A percentile compares a stretch with the other conserved stretches of the same genome.
Evolutionary conservation across 345 rosid genomes (phyloP).

Genomic region (Raphanus sativus): DNA sequence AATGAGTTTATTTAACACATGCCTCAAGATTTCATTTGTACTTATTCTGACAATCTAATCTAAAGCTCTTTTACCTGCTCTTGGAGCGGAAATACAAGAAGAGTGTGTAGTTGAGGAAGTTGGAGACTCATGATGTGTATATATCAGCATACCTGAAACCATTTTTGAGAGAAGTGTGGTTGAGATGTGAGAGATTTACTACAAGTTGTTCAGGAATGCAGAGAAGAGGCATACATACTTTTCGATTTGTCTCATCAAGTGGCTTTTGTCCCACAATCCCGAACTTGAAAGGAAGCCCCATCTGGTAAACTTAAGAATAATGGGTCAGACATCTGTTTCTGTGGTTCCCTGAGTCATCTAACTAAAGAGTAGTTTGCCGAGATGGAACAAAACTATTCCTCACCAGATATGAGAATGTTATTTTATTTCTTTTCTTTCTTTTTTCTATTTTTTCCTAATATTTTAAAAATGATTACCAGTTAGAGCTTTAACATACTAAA

Average conservation of each 20-base stretch:
- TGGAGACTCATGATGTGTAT: slow-evolving; percentile 88
- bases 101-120: slow-evolving; percentile 83
- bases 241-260: slow-evolving; percentile 92
- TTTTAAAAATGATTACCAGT: too few species aligned
- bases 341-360: background rate
- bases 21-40: background rate
- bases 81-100: slow-evolving; percentile 95
- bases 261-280: slow-evolving; percentile 95
- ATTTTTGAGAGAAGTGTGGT: background rate
- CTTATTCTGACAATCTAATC: background rate
- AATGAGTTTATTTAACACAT: background rate
- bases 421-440: too few species aligned
- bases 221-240: slow-evolving; percentile 47
- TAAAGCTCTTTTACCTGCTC: slow-evolving; percentile 64
- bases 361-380: background rate
- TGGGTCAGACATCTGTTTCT: background rate
- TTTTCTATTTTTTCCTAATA: too few species aligned
- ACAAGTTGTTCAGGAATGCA: background rate
- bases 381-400: too few species aligned
- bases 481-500: too few species aligned
- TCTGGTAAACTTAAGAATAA: slow-evolving; percentile 37
- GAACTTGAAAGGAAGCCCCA: slow-evolving; percentile 98
- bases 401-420: too few species aligned
- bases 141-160: slow-evolving; percentile 87
- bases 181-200: background rate